phyloP scores from a whole-genome alignment of 441 rosid species.

The Bocquillonia castaneifolia region DNA sequence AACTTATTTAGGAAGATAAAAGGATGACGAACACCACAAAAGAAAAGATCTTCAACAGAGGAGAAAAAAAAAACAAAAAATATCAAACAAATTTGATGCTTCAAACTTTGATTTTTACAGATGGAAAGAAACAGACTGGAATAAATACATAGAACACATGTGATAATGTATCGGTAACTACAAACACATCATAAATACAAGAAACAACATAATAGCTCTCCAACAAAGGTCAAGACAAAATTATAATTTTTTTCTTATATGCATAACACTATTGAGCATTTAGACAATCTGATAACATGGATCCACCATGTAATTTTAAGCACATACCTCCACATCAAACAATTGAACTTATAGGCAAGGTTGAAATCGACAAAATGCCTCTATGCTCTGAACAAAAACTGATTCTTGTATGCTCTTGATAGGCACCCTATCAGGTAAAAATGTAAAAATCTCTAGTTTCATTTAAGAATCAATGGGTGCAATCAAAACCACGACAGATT shows the following conservation, averaged over 20 bases:
- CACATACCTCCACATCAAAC: slow-evolving; percentile 6
- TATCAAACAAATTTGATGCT: background rate
- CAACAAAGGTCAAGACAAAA: background rate
- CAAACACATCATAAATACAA: background rate
- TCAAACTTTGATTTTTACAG: background rate
- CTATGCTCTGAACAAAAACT: background rate
- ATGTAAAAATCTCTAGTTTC: background rate
- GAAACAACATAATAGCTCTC: slow-evolving; percentile 3
- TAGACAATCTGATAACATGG: slow-evolving; percentile 4
- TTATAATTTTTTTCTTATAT: background rate
- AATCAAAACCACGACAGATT: slow-evolving; percentile 56
- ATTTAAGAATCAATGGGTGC: slow-evolving; percentile 33
- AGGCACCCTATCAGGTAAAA: background rate
- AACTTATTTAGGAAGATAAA: no score
- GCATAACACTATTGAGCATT: background rate
- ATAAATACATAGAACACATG: background rate
- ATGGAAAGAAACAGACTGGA: background rate
- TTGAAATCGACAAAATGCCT: background rate
- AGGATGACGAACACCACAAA: background rate
- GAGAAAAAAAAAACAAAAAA: background rate
- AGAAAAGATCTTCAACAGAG: background rate
- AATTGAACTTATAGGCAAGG: background rate
- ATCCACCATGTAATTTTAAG: slow-evolving; percentile 6
- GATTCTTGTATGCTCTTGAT: background rate
- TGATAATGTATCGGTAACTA: slow-evolving; percentile 2